These are phyloP conservation scores for Syzygium malaccense DNA, from an alignment of 441 rosid genomes.

Conservation along the genomic window DNA sequence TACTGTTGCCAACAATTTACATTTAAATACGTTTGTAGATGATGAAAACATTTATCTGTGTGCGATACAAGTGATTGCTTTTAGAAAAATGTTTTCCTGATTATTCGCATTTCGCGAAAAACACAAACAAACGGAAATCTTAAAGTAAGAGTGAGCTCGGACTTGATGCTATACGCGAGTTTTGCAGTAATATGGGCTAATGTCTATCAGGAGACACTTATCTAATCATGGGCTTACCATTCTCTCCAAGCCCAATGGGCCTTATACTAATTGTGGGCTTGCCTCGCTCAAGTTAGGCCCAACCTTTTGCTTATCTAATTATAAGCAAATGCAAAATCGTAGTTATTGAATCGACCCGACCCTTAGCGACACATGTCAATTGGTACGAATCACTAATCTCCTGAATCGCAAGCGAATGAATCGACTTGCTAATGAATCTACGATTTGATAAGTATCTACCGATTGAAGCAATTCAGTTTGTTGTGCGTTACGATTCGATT, in stretches of 20 bases:
- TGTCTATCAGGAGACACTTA: not conserved
- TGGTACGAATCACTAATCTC: not conserved
- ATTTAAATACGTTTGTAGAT: rapidly evolving
- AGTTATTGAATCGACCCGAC: not conserved
- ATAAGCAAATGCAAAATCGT: not conserved
- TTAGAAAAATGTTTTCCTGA: not conserved
- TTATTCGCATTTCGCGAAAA: not conserved
- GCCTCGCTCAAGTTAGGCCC: not conserved
- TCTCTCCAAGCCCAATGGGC: not conserved
- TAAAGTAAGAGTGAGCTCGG: not conserved
- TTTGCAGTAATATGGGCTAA: not conserved
- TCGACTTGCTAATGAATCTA: not conserved
- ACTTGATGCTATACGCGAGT: not conserved
- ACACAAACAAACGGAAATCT: no score
- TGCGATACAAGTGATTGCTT: not conserved
- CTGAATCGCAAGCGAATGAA: not conserved
- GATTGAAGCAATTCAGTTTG: not conserved
- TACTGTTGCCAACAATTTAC: not conserved
- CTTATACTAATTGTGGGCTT: not conserved
- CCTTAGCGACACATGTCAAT: not conserved
- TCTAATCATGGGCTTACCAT: not conserved
- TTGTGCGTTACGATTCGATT: no score
- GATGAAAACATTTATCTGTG: not conserved
- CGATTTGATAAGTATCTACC: not conserved
- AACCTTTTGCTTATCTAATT: no score